Evolutionary conservation across 495 filamentous ascomycete species (phyloP).

Genomic region (Penicillium lividum): DNA sequence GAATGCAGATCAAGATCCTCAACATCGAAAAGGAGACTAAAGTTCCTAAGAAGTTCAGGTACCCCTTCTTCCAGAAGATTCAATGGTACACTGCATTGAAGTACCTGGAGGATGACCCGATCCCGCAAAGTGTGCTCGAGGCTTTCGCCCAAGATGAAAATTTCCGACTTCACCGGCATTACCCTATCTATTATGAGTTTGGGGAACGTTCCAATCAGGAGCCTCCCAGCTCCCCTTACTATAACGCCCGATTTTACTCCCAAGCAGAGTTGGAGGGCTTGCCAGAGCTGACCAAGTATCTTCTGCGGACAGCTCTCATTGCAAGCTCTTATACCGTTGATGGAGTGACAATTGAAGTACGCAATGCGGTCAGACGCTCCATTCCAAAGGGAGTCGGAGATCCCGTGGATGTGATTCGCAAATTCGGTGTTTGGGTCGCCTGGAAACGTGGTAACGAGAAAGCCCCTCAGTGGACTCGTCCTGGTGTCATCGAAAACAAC

Average conservation of each 20-base stretch:
- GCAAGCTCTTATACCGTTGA: slow-evolving; percentile 62
- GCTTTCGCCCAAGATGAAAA: slow-evolving; percentile 56
- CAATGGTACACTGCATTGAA: slow-evolving; percentile 71
- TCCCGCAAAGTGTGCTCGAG: slow-evolving; percentile 59
- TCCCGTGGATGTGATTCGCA: slow-evolving; percentile 59
- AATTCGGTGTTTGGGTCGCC: slow-evolving; percentile 68
- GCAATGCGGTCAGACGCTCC: slow-evolving; percentile 61
- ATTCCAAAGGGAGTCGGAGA: slow-evolving; percentile 66
- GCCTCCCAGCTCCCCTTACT: slow-evolving; percentile 42
- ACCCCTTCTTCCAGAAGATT: slow-evolving; percentile 74
- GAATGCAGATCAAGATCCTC: slow-evolving; percentile 69
- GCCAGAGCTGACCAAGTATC: slow-evolving; percentile 61
- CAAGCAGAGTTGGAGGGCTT: slow-evolving; percentile 70
- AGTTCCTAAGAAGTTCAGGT: slow-evolving; percentile 67
- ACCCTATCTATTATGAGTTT: slow-evolving; percentile 60
- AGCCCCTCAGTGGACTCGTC: slow-evolving; percentile 65
- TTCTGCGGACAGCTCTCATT: slow-evolving; percentile 69
- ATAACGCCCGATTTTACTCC: slow-evolving; percentile 66
- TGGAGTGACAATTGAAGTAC: slow-evolving; percentile 55
- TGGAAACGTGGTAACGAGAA: slow-evolving; percentile 75
- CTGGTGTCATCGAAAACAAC: slow-evolving; percentile 48
- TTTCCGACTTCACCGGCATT: slow-evolving; percentile 52
- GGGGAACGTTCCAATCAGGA: slow-evolving; percentile 55
- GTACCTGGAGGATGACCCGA: slow-evolving; percentile 67
- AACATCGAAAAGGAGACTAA: slow-evolving; percentile 75